Evolutionary conservation across 225 moss, liverwort and hornwort genomes (phyloP).

Genomic region (Pseudisothecium myosuroides): DNA sequence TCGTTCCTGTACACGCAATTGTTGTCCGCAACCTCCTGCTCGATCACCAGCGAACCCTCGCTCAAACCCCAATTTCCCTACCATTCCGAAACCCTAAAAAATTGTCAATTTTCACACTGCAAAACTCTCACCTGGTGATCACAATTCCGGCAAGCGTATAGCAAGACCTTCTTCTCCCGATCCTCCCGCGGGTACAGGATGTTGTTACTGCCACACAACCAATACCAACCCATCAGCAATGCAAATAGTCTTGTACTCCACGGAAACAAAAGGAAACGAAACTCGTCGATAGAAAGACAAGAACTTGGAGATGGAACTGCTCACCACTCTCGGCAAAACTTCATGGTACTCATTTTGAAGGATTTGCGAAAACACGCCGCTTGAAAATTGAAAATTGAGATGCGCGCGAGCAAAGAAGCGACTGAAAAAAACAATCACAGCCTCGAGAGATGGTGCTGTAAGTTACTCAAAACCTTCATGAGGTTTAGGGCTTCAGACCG

Average conservation of each 20-base stretch:
- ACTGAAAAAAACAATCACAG: neutral
- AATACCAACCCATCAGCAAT: neutral
- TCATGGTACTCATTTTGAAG: conserved; percentile 90
- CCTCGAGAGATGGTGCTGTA: neutral
- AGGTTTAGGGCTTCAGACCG: neutral
- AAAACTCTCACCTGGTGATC: conserved; percentile 72
- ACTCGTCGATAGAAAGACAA: neutral
- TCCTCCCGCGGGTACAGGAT: conserved; percentile 95
- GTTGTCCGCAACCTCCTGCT: conserved; percentile 89
- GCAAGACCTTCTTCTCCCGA: conserved; percentile 80
- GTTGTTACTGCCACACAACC: conserved; percentile 63
- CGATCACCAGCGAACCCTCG: neutral
- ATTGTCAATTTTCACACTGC: neutral
- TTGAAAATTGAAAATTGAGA: neutral
- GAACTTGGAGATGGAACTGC: neutral
- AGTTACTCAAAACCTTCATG: neutral
- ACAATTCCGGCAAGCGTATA: conserved; percentile 94
- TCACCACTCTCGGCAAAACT: conserved; percentile 96
- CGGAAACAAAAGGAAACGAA: neutral
- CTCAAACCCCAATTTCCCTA: neutral
- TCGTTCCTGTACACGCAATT: conserved; percentile 98
- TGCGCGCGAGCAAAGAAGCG: neutral
- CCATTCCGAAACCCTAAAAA: neutral
- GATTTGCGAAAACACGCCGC: neutral
- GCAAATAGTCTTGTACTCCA: neutral